Percentiles rank a stretch among this genome's conserved stretches.
These are phyloP conservation scores for Pisolithus orientalis DNA, from an alignment of 768 basidiomycete genomes.

Conservation along the genomic window DNA sequence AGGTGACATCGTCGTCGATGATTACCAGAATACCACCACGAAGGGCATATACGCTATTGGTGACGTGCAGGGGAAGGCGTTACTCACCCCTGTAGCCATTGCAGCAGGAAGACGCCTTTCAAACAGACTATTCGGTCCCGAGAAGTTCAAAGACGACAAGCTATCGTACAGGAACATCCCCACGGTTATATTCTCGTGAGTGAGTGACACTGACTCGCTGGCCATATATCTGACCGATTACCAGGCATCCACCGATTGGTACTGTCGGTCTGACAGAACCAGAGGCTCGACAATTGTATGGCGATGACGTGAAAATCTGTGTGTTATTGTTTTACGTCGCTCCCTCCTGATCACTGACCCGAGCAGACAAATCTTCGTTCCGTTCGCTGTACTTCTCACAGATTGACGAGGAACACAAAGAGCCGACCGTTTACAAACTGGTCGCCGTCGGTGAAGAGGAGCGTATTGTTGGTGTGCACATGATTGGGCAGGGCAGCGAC, in stretches of 20 bases:
- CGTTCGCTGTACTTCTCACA: conserved; percentile 89
- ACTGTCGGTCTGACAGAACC: conserved; percentile 94
- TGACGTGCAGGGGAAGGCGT: conserved; percentile 87
- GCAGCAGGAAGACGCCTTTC: conserved; percentile 87
- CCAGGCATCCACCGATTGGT: conserved; percentile 90
- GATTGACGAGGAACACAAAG: conserved; percentile 85
- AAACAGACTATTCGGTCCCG: conserved; percentile 87
- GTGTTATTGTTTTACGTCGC: conserved; percentile 25
- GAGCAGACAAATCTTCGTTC: conserved; percentile 71
- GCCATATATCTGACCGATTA: conserved; percentile 1
- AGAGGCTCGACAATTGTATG: conserved; percentile 82
- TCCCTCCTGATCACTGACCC: background rate
- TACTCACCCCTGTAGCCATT: conserved; percentile 95
- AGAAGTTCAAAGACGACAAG: conserved; percentile 82
- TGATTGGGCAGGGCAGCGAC: conserved; percentile 88
- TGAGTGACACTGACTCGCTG: conserved; percentile 11
- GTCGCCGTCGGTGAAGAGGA: conserved; percentile 84
- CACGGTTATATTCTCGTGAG: conserved; percentile 94
- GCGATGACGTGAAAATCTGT: conserved; percentile 90
- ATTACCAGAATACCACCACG: conserved; percentile 80
- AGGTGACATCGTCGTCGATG: conserved; percentile 86
- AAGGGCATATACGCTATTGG: conserved; percentile 76
- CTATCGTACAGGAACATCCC: conserved; percentile 87
- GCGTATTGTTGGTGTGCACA: conserved; percentile 92
- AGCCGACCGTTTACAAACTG: conserved; percentile 92